These are phyloP conservation scores for Eimeria zaria DNA, from an alignment of 169 alveolate genomes.

Conservation along the genomic window DNA sequence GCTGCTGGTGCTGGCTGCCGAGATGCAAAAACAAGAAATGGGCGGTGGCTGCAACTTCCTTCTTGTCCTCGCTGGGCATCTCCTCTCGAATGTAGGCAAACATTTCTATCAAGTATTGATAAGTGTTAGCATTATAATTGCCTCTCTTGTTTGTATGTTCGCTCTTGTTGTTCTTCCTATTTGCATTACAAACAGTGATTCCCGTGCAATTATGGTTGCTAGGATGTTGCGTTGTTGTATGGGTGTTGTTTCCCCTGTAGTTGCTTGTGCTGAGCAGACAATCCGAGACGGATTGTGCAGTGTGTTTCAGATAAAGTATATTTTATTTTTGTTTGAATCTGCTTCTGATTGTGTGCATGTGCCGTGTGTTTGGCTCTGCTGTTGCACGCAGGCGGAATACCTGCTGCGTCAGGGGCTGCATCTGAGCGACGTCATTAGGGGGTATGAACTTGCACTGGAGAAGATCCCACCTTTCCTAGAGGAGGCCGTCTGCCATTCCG, in stretches of 20 bases:
- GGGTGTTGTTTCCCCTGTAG: neutral
- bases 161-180: neutral
- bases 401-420: constrained; percentile 97
- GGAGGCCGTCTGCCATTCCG: constrained; percentile 86
- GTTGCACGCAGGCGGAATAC: constrained; percentile 90
- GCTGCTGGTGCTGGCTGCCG: constrained; percentile 98
- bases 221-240: neutral
- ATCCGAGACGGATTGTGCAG: too few relatives aligned
- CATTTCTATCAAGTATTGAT: constrained; percentile 85
- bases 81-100: constrained; percentile 96
- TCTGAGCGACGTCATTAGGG: constrained; percentile 97
- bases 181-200: neutral
- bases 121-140: neutral
- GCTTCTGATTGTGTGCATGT: neutral
- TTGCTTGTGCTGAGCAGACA: neutral
- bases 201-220: neutral
- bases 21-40: constrained; percentile 96
- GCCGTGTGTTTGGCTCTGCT: neutral
- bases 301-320: too few relatives aligned
- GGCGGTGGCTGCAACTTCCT: constrained; percentile 99
- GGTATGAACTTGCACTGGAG: constrained; percentile 98
- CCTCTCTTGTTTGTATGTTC: neutral
- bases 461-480: constrained; percentile 93
- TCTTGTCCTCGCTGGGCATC: constrained; percentile 98
- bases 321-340: neutral